These are phyloP conservation scores for Mortierella sp. DNA, from an alignment of 371 early-diverging fungal species.

Conservation along the genomic window DNA sequence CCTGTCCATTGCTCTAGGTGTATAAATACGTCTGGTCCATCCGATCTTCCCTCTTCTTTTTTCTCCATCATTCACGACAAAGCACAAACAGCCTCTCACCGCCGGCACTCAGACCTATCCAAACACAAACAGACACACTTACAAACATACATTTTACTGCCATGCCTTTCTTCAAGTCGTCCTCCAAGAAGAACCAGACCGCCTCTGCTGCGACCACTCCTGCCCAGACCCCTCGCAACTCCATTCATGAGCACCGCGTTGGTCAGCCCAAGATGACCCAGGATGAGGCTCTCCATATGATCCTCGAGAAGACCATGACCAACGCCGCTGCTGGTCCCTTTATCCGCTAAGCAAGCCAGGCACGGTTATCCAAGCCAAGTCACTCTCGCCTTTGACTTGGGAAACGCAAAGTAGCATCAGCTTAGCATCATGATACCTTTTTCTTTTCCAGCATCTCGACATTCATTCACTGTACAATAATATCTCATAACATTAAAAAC, in stretches of 20 bases:
- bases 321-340: constrained; percentile 18
- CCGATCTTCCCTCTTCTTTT: too few relatives aligned
- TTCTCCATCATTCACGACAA: not conserved
- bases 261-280: constrained; percentile 15
- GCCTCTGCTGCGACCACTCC: constrained; percentile 30
- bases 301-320: constrained; percentile 21
- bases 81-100: not conserved
- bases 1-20: too few relatives aligned
- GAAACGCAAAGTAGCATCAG: too few relatives aligned
- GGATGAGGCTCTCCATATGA: constrained; percentile 17
- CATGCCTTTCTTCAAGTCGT: constrained; percentile 46
- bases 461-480: too few relatives aligned
- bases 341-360: constrained; percentile 19
- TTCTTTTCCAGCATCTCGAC: too few relatives aligned
- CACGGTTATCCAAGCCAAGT: too few relatives aligned
- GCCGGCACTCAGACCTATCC: not conserved
- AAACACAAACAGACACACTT: not conserved
- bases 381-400: too few relatives aligned
- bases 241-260: constrained; percentile 29
- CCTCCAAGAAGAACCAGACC: constrained; percentile 50
- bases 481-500: too few relatives aligned
- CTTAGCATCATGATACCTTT: too few relatives aligned
- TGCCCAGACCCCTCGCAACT: constrained; percentile 36
- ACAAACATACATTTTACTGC: not conserved
- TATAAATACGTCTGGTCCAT: too few relatives aligned